These are phyloP conservation scores for Cyclotella sp. DNA, from an alignment of 108 stramenopile genomes.

Conservation along the genomic window DNA sequence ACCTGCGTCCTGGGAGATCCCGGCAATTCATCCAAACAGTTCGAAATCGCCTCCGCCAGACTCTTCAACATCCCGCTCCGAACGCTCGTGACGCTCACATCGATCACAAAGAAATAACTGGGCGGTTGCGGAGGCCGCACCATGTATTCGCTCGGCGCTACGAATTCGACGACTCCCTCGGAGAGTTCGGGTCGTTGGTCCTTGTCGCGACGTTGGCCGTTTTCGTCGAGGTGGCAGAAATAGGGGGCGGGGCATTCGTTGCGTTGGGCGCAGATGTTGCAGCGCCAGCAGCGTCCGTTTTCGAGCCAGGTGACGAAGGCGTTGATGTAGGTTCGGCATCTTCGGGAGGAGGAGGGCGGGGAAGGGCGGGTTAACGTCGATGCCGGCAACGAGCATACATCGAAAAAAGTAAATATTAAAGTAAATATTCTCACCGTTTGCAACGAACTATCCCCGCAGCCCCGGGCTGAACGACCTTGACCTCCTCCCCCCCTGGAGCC, in stretches of 20 bases:
- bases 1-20: slow-evolving; percentile 89
- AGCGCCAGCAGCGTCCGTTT: slow-evolving; percentile 96
- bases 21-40: slow-evolving; percentile 89
- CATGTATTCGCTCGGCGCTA: slow-evolving; percentile 99
- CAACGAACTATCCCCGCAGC: slow-evolving; percentile 96
- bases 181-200: slow-evolving; percentile 92
- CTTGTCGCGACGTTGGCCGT: slow-evolving; percentile 87
- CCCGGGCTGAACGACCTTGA: slow-evolving; percentile 93
- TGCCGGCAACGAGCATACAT: no score
- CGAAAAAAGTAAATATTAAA: background rate
- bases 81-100: slow-evolving; percentile 92
- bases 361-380: no score
- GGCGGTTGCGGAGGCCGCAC: slow-evolving; percentile 98
- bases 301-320: slow-evolving; percentile 97
- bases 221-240: slow-evolving; percentile 95
- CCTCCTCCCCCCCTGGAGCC: slow-evolving; percentile 77
- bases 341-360: background rate
- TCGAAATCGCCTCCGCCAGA: slow-evolving; percentile 83
- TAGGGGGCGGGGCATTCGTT: slow-evolving; percentile 94
- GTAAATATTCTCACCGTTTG: slow-evolving; percentile 59
- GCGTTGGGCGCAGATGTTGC: slow-evolving; percentile 96
- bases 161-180: slow-evolving; percentile 88
- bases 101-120: slow-evolving; percentile 96
- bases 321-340: slow-evolving; percentile 99
- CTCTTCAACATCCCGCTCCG: slow-evolving; percentile 85